A percentile compares a stretch with the other conserved stretches of the same genome.
These are phyloP conservation scores for Nemophila menziesii DNA, from an alignment of 257 asterid species.

Conservation along the genomic window DNA sequence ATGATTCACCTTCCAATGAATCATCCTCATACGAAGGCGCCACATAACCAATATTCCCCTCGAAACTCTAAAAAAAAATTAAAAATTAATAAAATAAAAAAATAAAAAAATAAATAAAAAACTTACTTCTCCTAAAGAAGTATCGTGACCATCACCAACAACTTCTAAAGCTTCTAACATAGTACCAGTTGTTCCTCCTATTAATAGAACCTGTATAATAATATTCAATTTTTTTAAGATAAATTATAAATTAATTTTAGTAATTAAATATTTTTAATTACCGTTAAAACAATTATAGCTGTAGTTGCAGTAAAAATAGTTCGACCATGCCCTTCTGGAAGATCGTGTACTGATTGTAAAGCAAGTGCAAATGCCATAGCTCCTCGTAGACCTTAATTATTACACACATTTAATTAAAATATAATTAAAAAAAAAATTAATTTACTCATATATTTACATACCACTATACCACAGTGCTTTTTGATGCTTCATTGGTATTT, in stretches of 20 bases:
- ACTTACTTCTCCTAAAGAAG: constrained; percentile 67
- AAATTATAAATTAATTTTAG: too few species aligned
- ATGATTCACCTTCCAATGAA: constrained; percentile 60
- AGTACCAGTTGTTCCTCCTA: constrained; percentile 99
- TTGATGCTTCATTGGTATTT: constrained; percentile 91
- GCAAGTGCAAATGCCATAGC: constrained; percentile 99
- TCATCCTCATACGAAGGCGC: constrained; percentile 59
- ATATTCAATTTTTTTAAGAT: too few species aligned
- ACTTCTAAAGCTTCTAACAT: constrained; percentile 94
- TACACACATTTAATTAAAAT: constrained; percentile 10
- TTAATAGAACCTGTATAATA: constrained; percentile 87
- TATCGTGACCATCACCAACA: constrained; percentile 71
- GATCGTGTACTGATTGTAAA: constrained; percentile 93
- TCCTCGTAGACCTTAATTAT: constrained; percentile 89
- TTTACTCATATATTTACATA: constrained; percentile 28
- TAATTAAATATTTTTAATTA: constrained; percentile 19
- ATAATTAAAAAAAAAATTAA: not conserved
- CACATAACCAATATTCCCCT: constrained; percentile 53
- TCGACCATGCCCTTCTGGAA: constrained; percentile 98
- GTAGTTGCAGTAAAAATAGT: constrained; percentile 97
- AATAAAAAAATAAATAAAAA: too few species aligned
- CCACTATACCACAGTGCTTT: constrained; percentile 99
- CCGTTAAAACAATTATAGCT: constrained; percentile 93
- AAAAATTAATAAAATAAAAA: constrained; percentile 1
- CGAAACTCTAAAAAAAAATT: constrained; percentile 48